Conservation (phyloP, 108 stramenopile genomes). For the Aurantiochytrium sp. region DNA sequence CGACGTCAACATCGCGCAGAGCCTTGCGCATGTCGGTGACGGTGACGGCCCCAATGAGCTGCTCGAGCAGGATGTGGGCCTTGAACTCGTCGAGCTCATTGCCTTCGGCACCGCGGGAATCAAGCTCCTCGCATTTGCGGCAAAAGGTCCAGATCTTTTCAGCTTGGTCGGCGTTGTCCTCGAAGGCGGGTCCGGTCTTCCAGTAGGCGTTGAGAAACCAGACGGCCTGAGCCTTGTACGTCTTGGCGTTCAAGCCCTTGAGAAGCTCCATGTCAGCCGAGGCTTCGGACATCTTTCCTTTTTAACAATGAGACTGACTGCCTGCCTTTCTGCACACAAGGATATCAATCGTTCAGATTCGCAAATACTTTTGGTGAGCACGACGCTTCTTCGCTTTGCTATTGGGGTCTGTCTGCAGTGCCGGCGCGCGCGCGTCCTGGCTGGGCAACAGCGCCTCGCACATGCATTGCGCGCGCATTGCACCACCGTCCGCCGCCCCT, state of each 20-base stretch:
- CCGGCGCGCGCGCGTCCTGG: no score
- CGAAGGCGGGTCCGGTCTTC: background rate
- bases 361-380: no score
- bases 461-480: no score
- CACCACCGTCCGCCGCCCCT: no score
- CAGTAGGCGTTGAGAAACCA: conserved; percentile 32
- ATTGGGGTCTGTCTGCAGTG: no score
- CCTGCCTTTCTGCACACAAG: no score
- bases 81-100: conserved; percentile 23
- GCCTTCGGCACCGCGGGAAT: background rate
- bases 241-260: background rate
- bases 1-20: conserved; percentile 25
- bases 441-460: no score
- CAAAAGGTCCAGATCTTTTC: conserved; percentile 15
- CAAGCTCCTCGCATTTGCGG: background rate
- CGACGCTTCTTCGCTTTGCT: no score
- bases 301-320: background rate
- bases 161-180: background rate
- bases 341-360: no score
- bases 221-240: conserved; percentile 24
- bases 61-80: conserved; percentile 21
- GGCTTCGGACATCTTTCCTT: background rate
- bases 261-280: background rate
- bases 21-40: conserved; percentile 25
- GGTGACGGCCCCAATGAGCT: conserved; percentile 15